Evolutionary conservation across 805 yeast genomes (phyloP).

Genomic region (Millerozyma acaciae): DNA sequence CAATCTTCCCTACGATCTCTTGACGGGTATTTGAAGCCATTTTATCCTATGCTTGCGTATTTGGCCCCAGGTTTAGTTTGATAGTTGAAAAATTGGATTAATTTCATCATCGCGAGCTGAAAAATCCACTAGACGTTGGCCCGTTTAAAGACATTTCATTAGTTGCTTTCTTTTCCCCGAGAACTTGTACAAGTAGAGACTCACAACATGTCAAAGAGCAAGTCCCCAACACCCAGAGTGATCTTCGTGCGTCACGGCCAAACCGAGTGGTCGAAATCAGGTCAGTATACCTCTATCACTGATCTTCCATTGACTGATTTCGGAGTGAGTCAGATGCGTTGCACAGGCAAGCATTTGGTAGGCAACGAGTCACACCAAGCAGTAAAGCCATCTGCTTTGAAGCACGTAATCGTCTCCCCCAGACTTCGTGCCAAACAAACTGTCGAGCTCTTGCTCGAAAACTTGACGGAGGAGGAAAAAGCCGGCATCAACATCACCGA

Average conservation of each 20-base stretch:
- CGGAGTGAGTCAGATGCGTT: slow-evolving; percentile 73
- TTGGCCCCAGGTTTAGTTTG: neutral
- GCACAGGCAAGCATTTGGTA: slow-evolving; percentile 69
- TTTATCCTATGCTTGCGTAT: neutral
- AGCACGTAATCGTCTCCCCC: slow-evolving; percentile 74
- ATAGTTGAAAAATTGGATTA: neutral
- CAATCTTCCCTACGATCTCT: slow-evolving; percentile 54
- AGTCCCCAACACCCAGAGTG: slow-evolving; percentile 56
- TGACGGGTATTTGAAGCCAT: slow-evolving; percentile 30
- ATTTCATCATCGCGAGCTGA: no score
- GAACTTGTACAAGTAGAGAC: no score
- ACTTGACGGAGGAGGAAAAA: slow-evolving; percentile 41
- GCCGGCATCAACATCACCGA: slow-evolving; percentile 41
- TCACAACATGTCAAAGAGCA: slow-evolving; percentile 9
- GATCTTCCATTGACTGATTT: slow-evolving; percentile 74
- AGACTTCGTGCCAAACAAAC: slow-evolving; percentile 77
- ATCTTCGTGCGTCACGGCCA: slow-evolving; percentile 81
- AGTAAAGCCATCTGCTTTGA: slow-evolving; percentile 60
- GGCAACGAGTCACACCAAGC: slow-evolving; percentile 49
- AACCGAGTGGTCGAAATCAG: slow-evolving; percentile 94
- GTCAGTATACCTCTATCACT: slow-evolving; percentile 86
- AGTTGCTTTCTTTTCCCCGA: no score
- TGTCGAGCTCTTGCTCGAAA: slow-evolving; percentile 55
- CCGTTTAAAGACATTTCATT: no score
- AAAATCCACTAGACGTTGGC: no score